These are phyloP conservation scores for Calocybe indica DNA, from an alignment of 768 basidiomycete genomes.

Conservation along the genomic window DNA sequence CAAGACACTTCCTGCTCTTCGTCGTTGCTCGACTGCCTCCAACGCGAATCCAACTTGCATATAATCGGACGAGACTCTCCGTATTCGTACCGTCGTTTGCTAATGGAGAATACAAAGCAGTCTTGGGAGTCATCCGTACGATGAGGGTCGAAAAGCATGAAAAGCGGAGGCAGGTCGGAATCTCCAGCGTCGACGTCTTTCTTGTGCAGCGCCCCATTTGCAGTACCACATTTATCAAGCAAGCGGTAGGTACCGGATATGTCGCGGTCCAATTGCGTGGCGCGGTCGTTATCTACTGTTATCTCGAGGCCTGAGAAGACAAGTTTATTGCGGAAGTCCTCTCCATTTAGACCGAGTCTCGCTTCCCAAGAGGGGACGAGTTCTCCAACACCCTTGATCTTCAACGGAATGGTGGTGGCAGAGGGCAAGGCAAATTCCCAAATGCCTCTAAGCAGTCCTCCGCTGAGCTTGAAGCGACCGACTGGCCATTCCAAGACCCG, in stretches of 20 bases:
- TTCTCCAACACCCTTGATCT: slow-evolving; percentile 59
- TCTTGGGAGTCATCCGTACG: slow-evolving; percentile 76
- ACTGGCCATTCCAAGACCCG: slow-evolving; percentile 66
- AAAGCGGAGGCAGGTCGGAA: slow-evolving; percentile 54
- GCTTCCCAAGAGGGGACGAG: slow-evolving; percentile 83
- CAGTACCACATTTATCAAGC: slow-evolving; percentile 84
- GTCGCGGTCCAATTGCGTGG: slow-evolving; percentile 60
- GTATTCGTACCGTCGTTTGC: slow-evolving; percentile 72
- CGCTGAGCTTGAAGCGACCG: slow-evolving; percentile 61
- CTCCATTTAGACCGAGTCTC: slow-evolving; percentile 64
- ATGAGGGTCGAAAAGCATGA: slow-evolving; percentile 83
- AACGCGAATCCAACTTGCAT: slow-evolving; percentile 64
- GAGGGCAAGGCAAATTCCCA: slow-evolving; percentile 82
- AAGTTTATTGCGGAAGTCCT: slow-evolving; percentile 58
- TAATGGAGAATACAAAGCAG: slow-evolving; percentile 79
- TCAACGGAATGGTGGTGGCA: slow-evolving; percentile 47
- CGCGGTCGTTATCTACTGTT: slow-evolving; percentile 42
- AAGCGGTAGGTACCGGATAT: slow-evolving; percentile 77
- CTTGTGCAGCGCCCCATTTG: slow-evolving; percentile 78
- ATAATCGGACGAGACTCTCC: slow-evolving; percentile 76
- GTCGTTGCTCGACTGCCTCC: slow-evolving; percentile 64
- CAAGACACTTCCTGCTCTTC: slow-evolving; percentile 47
- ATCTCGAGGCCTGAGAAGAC: slow-evolving; percentile 67
- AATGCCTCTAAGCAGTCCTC: slow-evolving; percentile 54
- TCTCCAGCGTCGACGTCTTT: slow-evolving; percentile 40